Conservation (phyloP, 345 rosid species). For the Salix arbutifolia region DNA sequence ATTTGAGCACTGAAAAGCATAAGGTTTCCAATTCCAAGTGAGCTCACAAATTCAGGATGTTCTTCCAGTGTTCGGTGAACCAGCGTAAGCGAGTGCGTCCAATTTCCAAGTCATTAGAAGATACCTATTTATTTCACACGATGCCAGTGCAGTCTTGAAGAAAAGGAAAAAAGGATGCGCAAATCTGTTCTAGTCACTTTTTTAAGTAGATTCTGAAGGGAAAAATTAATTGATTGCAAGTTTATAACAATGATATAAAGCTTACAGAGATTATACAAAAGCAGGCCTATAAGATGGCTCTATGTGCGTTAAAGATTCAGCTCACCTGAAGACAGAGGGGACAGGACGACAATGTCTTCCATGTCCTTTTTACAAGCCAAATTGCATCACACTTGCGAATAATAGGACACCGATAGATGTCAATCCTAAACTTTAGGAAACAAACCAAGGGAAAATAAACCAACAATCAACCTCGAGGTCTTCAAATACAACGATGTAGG, state of each 20-base stretch:
- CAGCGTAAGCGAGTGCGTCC: background rate
- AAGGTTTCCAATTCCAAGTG: background rate
- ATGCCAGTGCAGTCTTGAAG: background rate
- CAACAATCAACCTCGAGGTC: constrained; percentile 8
- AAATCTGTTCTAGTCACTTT: background rate
- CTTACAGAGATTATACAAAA: constrained; percentile 20
- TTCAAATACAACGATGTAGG: constrained; percentile 59
- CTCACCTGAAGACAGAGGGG: constrained; percentile 14
- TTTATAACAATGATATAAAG: constrained; percentile 11
- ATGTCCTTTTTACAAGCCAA: background rate
- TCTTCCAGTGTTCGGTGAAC: background rate
- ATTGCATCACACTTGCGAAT: constrained; percentile 10
- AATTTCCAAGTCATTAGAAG: background rate
- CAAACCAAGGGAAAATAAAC: background rate
- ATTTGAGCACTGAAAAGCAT: background rate
- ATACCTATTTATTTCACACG: background rate
- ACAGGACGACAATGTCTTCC: background rate
- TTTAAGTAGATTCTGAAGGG: background rate
- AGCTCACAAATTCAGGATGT: background rate
- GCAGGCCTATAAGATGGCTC: constrained; percentile 9
- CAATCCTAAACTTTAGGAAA: background rate
- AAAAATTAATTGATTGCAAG: constrained; percentile 7
- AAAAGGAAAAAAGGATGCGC: background rate
- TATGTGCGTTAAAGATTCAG: constrained; percentile 6
- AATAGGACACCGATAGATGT: background rate